phyloP scores from a whole-genome alignment of 257 asterid genomes.

The Petrea volubilis region DNA sequence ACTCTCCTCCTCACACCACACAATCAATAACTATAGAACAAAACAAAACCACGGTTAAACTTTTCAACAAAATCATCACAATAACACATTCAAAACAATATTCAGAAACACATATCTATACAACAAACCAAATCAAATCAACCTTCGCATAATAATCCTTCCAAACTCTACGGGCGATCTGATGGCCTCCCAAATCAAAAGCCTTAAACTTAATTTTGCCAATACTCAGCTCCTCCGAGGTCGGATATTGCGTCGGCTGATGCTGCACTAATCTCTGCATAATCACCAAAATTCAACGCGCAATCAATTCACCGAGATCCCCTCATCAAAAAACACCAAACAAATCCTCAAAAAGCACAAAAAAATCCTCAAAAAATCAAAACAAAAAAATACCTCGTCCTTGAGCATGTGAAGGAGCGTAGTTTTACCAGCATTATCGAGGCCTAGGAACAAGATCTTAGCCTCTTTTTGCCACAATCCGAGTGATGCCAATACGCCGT shows the following conservation, averaged over 20 bases:
- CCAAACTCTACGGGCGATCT: constrained; percentile 63
- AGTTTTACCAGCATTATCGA: constrained; percentile 54
- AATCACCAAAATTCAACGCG: constrained; percentile 5
- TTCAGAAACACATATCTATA: neutral
- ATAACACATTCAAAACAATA: neutral
- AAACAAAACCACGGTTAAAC: neutral
- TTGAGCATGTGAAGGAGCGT: constrained; percentile 51
- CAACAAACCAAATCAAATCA: neutral
- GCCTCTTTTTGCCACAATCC: constrained; percentile 58
- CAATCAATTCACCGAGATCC: constrained; percentile 29
- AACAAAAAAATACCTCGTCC: constrained; percentile 35
- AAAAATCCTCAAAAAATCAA: neutral
- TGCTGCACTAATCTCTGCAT: constrained; percentile 55
- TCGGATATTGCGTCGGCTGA: constrained; percentile 63
- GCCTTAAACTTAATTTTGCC: constrained; percentile 59
- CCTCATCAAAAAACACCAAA: neutral
- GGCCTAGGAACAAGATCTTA: constrained; percentile 52
- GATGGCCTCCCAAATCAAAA: constrained; percentile 60
- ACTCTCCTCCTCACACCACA: neutral
- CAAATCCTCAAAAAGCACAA: neutral
- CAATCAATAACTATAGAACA: neutral
- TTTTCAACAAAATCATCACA: neutral
- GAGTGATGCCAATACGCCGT: constrained; percentile 53
- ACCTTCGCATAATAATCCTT: constrained; percentile 58
- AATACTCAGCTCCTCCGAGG: constrained; percentile 61